A percentile compares a stretch with the other conserved stretches of the same genome.
Conservation (phyloP, 1,284 basidiomycete genomes). For the Xerocomus cyaneibrunnescens region DNA sequence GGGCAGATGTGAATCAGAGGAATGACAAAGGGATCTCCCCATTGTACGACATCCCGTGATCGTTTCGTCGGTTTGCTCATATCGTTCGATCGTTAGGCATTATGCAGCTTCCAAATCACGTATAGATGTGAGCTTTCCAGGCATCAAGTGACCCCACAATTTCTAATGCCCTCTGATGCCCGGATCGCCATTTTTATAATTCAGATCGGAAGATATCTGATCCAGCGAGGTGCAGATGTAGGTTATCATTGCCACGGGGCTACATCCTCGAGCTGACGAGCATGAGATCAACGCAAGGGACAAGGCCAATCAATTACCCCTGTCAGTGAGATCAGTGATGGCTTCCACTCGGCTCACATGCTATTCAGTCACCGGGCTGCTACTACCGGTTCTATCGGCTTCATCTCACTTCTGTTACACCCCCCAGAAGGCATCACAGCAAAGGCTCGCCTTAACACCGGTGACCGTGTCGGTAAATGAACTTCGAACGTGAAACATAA, state of each 20-base stretch:
- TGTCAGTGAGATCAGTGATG: constrained; percentile 50
- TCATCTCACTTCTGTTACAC: constrained; percentile 77
- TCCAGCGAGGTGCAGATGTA: constrained; percentile 86
- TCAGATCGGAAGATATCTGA: constrained; percentile 85
- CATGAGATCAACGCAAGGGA: constrained; percentile 87
- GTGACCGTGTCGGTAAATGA: constrained; percentile 75
- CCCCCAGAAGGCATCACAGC: constrained; percentile 64
- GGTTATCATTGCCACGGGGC: constrained; percentile 64
- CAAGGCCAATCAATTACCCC: constrained; percentile 84
- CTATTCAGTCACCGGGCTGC: constrained; percentile 80
- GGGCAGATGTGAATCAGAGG: constrained; percentile 77
- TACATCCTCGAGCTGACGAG: constrained; percentile 18
- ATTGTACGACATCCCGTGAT: constrained; percentile 55
- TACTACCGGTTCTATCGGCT: constrained; percentile 89
- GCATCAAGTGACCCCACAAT: neutral
- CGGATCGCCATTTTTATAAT: constrained; percentile 12
- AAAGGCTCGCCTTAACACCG: constrained; percentile 84
- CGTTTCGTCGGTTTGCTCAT: constrained; percentile 10
- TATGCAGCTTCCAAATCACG: constrained; percentile 94
- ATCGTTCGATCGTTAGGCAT: constrained; percentile 53
- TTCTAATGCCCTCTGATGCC: neutral
- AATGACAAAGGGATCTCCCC: constrained; percentile 89
- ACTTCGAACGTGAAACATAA: neutral
- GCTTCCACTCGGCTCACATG: constrained; percentile 5
- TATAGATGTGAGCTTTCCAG: constrained; percentile 57